Evolutionary conservation across 208 protist genomes (phyloP), one percentile per base, ranked within the genome.

Genomic region (Vickermania spadyakhi): DNA sequence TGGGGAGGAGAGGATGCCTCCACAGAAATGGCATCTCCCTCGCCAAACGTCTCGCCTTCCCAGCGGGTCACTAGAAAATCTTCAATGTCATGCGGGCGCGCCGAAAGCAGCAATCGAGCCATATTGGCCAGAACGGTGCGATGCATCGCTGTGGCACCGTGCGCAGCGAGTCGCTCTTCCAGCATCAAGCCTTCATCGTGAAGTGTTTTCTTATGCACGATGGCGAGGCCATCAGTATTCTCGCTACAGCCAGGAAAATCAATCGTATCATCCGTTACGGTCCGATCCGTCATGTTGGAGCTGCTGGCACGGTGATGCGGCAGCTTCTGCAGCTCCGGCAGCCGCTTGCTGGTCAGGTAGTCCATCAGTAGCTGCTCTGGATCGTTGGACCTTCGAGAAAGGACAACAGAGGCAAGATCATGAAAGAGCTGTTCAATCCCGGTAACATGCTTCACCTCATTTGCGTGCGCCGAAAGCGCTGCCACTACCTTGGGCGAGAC

Each of bases 291-390:
- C 23, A 57, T 36, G 53, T 54, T 63, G 54, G 61, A 62, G 31
- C 61, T 62, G 29, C 55, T 53, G 2, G 52, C 50, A 21, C 50
- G 51, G 7, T 51, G 52, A 36, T 41, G 41, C 25, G 55, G 29
- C 28, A 83, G 66, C 51, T 73, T 52, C 18, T 45, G 36, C 36
- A 45, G 18, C 36, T 45, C 36, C 7, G 36, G 36, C 36, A 45
- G 18, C 36, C 36, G 7, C 2, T 65, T 61, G 1, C 68, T 69
- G 26, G 65, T 51, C 22, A 86, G 64, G 65, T 76, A 52, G 57
- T 86, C 79, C 11, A 86, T 60, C 2, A 86, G 64, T 52, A 58
- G 77, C 70, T 78, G 71, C 50, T 83, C 76, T 26, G 77, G 72
- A 58, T 86, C 79, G 36, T 75, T 75, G 18, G 76, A 69, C 5